phyloP scores from a whole-genome alignment of 371 early-diverging fungal genomes.

The Rhizopus arrhizus region DNA sequence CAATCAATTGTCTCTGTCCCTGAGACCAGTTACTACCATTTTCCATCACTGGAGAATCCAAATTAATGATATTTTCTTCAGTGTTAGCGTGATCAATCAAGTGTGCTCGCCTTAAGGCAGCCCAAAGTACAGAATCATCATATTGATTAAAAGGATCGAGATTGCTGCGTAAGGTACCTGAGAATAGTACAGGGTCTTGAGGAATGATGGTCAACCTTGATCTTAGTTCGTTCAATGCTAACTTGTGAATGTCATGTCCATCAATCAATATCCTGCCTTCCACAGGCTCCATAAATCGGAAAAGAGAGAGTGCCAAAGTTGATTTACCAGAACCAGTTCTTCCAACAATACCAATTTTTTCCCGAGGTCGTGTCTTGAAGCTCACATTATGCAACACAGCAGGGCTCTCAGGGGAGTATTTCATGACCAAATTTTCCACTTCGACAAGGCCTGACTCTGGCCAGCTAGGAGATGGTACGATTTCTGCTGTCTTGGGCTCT shows the following conservation, averaged over 20 bases:
- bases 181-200: conserved; percentile 77
- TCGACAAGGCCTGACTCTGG: conserved; percentile 70
- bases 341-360: conserved; percentile 69
- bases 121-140: conserved; percentile 77
- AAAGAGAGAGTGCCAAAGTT: conserved; percentile 67
- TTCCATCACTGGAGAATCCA: conserved; percentile 67
- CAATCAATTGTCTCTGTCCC: conserved; percentile 88
- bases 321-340: conserved; percentile 64
- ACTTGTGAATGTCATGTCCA: conserved; percentile 64
- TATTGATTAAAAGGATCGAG: conserved; percentile 74
- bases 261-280: conserved; percentile 69
- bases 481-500: conserved; percentile 62
- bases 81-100: conserved; percentile 48
- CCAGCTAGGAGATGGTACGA: conserved; percentile 67
- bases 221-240: conserved; percentile 70
- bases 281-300: conserved; percentile 72
- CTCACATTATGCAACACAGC: conserved; percentile 72
- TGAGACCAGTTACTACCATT: conserved; percentile 82
- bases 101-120: conserved; percentile 64
- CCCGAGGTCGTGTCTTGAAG: conserved; percentile 56
- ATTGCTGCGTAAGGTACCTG: conserved; percentile 79
- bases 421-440: conserved; percentile 63
- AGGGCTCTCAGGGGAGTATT: conserved; percentile 66
- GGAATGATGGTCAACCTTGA: conserved; percentile 68
- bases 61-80: conserved; percentile 15